phyloP scores from a whole-genome alignment of 805 yeast species.

The Jamesozyma gamospora region DNA sequence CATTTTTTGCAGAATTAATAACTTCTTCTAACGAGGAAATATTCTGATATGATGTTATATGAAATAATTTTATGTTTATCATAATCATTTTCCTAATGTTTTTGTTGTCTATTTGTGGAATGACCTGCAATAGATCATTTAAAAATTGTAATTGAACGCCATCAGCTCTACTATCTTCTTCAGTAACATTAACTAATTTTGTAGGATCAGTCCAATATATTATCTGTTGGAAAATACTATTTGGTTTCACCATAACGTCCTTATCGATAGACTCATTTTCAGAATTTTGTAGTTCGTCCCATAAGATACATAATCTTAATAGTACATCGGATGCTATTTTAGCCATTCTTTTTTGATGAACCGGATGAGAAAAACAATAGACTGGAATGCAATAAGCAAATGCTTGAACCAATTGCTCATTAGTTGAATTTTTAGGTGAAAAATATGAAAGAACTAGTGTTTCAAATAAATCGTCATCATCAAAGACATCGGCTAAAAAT shows the following conservation, averaged over 20 bases:
- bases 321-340: constrained; percentile 59
- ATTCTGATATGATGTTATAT: constrained; percentile 29
- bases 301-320: constrained; percentile 41
- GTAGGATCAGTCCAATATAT: constrained; percentile 80
- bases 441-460: constrained; percentile 65
- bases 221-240: constrained; percentile 55
- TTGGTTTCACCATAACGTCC: constrained; percentile 33
- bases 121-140: constrained; percentile 41
- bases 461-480: constrained; percentile 62
- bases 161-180: constrained; percentile 34
- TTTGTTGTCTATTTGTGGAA: constrained; percentile 39
- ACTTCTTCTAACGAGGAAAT: constrained; percentile 21
- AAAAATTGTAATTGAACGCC: constrained; percentile 49
- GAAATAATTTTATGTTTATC: constrained; percentile 40
- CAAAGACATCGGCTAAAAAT: constrained; percentile 63
- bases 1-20: constrained; percentile 20
- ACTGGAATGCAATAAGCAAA: constrained; percentile 84
- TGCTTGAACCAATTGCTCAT: constrained; percentile 64
- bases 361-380: constrained; percentile 63
- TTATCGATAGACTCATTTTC: constrained; percentile 23
- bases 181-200: constrained; percentile 42
- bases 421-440: constrained; percentile 52
- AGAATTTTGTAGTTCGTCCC: constrained; percentile 31
- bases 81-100: constrained; percentile 47
- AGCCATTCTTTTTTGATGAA: constrained; percentile 60